Conservation (phyloP, 2,329 filamentous ascomycete species). For the Fusarium torreyae region DNA sequence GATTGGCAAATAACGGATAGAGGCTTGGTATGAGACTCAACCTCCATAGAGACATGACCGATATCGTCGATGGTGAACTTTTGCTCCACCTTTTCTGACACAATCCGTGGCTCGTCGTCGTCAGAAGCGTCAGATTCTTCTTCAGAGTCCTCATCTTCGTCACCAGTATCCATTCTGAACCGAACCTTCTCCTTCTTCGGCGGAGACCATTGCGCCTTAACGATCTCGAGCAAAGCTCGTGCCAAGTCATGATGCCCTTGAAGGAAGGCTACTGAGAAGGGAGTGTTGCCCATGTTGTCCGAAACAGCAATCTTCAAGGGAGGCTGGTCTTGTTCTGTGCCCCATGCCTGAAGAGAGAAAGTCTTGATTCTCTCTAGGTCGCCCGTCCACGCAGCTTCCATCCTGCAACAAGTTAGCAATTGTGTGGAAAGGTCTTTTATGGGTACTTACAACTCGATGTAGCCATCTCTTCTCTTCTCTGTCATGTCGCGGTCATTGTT, state of each 20-base stretch:
- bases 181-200: constrained; percentile 66
- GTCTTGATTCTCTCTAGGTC: constrained; percentile 76
- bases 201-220: constrained; percentile 76
- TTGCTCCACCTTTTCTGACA: constrained; percentile 72
- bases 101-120: constrained; percentile 61
- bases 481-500: constrained; percentile 68
- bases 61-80: constrained; percentile 83
- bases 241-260: constrained; percentile 76
- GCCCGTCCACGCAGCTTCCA: constrained; percentile 82
- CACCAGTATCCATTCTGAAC: constrained; percentile 62
- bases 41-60: constrained; percentile 76
- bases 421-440: background rate
- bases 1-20: constrained; percentile 63
- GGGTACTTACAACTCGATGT: constrained; percentile 71
- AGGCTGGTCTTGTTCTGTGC: constrained; percentile 64
- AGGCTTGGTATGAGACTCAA: constrained; percentile 75
- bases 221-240: constrained; percentile 77
- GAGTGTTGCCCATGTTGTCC: constrained; percentile 67
- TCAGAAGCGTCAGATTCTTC: constrained; percentile 50
- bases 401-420: constrained; percentile 58
- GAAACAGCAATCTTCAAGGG: constrained; percentile 75
- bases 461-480: constrained; percentile 69
- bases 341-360: constrained; percentile 74
- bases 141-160: constrained; percentile 57
- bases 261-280: constrained; percentile 78